Base-by-base conservation (phyloP, 1,139 yeast genomes). In the Taphrina wiesneri region DNA sequence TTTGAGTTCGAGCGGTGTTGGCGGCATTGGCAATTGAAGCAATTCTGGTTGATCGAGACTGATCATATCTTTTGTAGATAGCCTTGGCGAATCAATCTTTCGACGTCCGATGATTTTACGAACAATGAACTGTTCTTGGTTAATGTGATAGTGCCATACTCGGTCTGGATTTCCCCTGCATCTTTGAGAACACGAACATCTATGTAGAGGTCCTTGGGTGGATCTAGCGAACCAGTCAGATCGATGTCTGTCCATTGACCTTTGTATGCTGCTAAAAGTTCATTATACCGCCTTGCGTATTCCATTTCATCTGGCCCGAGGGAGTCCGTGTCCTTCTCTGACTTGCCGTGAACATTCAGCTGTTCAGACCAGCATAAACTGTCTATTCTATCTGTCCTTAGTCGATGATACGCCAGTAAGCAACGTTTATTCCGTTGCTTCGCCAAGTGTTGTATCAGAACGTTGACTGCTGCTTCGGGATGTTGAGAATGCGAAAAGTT, bases 101-200 rank as follows among this genome's bases (percentile, higher is more conserved):
- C 97, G 11, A 93, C 99, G 73, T 93, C 99, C 0, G 95, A 86
- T 72, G 90, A 93, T 64, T 99, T 81, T 26, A 92, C 97, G 75
- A 89, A 93, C 74, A 93, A 92, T 74, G 93, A 99, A 3, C 96
- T 89, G 75, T 93, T 95, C 73, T 92, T 93, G n/a, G 96, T 90
- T 72, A 93, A 78, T 72, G 92, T 92, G 78, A 93, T 91, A 6
- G 91, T 96, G 74, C 99, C 99, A 72, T 93, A 93, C 75, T 93
- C 99, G 0, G 99, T 93, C 74, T 92, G 97, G 47, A 93, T 91
- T 74, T 93, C 98, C 0, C 99, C 99, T 0, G 97, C 98, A 73
- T 93, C 96, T 73, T 88, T 88, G 66, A 93, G 77, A 9, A 93
- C 98, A 65, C 99, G 79, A 2, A 93, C 98, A 74, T 93, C 99